phyloP scores from a whole-genome alignment of 2,329 filamentous ascomycete species.

The Fragosphaeria purpurea region DNA sequence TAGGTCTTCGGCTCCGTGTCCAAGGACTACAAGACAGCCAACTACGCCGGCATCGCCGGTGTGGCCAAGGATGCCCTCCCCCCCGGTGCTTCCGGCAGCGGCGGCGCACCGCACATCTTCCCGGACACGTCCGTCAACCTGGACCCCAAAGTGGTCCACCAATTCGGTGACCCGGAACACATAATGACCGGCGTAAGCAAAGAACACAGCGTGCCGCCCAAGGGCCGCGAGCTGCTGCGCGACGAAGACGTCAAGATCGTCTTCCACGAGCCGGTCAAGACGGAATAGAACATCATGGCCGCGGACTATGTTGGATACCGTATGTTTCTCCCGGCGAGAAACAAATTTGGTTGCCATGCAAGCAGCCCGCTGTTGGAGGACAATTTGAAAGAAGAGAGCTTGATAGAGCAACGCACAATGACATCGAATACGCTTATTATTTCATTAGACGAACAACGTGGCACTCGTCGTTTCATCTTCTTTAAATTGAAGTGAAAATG shows the following conservation, averaged over 20 bases:
- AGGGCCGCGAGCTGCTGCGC: background rate
- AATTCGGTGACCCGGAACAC: background rate
- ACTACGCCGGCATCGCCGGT: constrained; percentile 7
- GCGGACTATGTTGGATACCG: too few species aligned
- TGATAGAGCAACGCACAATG: too few species aligned
- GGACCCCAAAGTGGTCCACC: background rate
- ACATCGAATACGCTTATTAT: too few species aligned
- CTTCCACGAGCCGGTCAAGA: background rate
- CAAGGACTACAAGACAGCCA: constrained; percentile 11
- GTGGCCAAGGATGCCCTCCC: background rate
- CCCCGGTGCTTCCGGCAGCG: background rate
- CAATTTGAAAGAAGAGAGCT: too few species aligned
- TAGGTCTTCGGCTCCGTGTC: constrained; percentile 10
- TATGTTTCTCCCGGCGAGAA: too few species aligned
- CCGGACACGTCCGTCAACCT: constrained; percentile 8
- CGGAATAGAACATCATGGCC: too few species aligned
- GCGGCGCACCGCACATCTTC: background rate
- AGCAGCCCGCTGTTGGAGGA: too few species aligned
- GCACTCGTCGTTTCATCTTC: too few species aligned
- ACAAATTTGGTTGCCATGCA: too few species aligned
- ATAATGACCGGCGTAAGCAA: background rate
- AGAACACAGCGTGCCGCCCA: constrained; percentile 2
- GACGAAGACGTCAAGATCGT: constrained; percentile 2
- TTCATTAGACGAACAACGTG: too few species aligned
- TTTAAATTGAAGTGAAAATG: too few species aligned